A percentile compares a stretch with the other conserved stretches of the same genome.
phyloP scores from a whole-genome alignment of 2,329 filamentous ascomycete species.

The Aspergillus cejpii region DNA sequence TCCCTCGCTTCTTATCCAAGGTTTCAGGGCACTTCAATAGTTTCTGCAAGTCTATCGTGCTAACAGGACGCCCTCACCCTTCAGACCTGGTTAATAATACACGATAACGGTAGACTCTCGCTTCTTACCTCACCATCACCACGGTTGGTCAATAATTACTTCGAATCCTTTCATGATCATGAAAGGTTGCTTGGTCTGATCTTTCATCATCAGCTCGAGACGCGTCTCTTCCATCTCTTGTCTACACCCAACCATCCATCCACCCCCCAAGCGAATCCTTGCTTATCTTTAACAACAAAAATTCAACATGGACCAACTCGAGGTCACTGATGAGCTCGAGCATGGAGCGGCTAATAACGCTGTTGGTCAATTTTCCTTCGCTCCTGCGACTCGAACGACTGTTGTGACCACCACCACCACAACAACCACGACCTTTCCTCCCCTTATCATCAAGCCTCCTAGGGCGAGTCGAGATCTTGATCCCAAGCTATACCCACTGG shows the following conservation, averaged over 20 bases:
- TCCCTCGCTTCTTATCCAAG: not conserved
- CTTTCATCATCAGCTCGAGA: conserved; percentile 10
- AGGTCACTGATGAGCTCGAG: conserved; percentile 15
- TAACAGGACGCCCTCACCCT: conserved; percentile 10
- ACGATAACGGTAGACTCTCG: not conserved
- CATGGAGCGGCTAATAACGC: conserved; percentile 33
- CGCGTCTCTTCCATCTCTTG: conserved; percentile 12
- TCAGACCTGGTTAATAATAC: not conserved
- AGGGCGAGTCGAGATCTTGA: conserved; percentile 66
- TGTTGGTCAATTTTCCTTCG: conserved; percentile 56
- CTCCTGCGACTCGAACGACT: conserved; percentile 58
- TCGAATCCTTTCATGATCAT: conserved; percentile 9
- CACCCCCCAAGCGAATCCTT: conserved; percentile 7
- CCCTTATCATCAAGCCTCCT: conserved; percentile 70
- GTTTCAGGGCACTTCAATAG: not conserved
- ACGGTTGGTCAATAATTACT: conserved; percentile 12
- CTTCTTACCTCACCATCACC: conserved; percentile 10
- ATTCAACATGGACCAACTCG: conserved; percentile 28
- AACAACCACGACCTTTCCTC: conserved; percentile 73
- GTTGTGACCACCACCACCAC: conserved; percentile 86
- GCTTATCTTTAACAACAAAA: not conserved
- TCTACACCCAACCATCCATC: conserved; percentile 9
- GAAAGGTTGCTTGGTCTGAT: conserved; percentile 9
- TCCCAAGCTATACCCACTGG: conserved; percentile 83
- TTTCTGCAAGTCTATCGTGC: conserved; percentile 14